Conservation (phyloP, 129 eudicot genomes). For the Centrapalus pauciflorus region DNA sequence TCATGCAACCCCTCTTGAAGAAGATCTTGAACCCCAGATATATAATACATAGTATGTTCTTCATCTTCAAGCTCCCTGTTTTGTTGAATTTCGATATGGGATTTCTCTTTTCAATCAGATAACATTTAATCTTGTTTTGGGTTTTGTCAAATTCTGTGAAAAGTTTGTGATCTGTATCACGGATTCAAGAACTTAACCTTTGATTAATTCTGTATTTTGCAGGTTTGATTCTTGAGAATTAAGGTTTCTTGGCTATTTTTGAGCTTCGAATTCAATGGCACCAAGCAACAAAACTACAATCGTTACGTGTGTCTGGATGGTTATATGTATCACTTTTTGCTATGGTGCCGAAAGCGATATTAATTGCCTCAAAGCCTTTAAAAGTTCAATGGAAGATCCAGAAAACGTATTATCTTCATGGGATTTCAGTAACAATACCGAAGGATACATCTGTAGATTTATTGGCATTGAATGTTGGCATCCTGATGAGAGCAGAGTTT, state of each 20-base stretch:
- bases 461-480: conserved; percentile 64
- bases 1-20: no score
- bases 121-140: no score
- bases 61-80: no score
- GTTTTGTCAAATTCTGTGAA: no score
- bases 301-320: not conserved
- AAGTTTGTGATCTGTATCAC: no score
- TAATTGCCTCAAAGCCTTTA: conserved; percentile 45
- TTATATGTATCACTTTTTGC: conserved; percentile 3
- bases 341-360: conserved; percentile 36
- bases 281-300: not conserved
- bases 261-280: not conserved
- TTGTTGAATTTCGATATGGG: no score
- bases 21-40: no score
- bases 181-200: no score
- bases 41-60: no score
- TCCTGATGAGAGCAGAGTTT: conserved; percentile 40
- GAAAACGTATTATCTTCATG: conserved; percentile 34
- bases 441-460: conserved; percentile 58
- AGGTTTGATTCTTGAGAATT: no score
- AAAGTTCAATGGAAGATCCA: conserved; percentile 48
- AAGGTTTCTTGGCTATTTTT: not conserved
- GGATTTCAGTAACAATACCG: conserved; percentile 35
- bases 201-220: not conserved
- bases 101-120: no score